Evolutionary conservation across 345 rosid species (phyloP).

Genomic region (Eucalyptus rudis): DNA sequence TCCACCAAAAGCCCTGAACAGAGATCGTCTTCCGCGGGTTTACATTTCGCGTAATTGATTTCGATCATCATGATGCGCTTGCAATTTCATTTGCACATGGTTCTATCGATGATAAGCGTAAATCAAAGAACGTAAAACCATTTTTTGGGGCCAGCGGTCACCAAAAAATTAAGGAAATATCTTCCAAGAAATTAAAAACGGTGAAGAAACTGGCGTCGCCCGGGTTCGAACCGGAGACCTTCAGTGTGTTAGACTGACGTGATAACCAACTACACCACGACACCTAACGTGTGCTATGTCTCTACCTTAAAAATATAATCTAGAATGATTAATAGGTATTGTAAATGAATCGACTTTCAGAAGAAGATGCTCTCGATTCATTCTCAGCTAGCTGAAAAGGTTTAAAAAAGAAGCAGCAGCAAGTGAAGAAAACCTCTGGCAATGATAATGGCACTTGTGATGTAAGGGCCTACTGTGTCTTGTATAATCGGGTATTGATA

Average conservation of each 20-base stretch:
- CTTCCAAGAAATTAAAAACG: background rate
- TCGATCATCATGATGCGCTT: background rate
- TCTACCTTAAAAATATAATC: rapidly evolving
- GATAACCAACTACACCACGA: constrained; percentile 99
- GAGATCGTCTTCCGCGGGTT: background rate
- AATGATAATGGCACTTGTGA: background rate
- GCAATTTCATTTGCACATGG: background rate
- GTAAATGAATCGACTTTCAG: background rate
- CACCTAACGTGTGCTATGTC: background rate
- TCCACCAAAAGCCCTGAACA: background rate
- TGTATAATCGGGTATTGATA: background rate
- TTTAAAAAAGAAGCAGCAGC: background rate
- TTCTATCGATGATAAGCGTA: background rate
- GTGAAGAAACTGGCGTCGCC: constrained; percentile 48
- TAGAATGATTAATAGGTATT: background rate
- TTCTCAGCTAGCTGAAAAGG: background rate
- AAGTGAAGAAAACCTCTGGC: background rate
- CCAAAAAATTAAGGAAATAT: background rate
- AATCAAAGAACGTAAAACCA: background rate
- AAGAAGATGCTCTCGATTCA: background rate
- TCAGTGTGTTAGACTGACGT: constrained; percentile 98
- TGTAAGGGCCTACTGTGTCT: background rate
- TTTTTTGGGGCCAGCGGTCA: background rate
- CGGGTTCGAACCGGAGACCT: constrained; percentile 92
- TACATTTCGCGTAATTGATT: background rate